Base-by-base conservation (phyloP, 139 green algal species). In the Auxenochlorella protothecoides region DNA sequence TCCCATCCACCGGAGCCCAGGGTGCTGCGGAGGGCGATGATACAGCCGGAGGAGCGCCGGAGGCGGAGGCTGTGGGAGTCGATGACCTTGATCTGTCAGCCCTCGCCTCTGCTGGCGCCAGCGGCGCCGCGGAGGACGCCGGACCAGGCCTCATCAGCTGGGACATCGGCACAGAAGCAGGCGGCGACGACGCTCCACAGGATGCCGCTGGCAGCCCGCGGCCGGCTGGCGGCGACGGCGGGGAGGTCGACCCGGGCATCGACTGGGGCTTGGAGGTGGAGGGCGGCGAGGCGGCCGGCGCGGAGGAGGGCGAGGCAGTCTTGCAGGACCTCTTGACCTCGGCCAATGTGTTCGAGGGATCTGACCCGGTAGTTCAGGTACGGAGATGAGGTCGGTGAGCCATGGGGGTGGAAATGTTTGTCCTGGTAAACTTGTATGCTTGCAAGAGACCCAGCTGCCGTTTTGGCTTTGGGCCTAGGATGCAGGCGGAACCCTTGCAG, bases 101-200 rank as follows among this genome's bases (percentile, higher is more conserved):
- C 27, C 27, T 44, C 27, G 27, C 27, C 27, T 44, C 27, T 44
- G 27, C 27, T 44, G 51, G 3, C 11, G 61, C 27, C 10, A 10
- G 3, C 53, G 59, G 59, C 56, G 64, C 69, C 56, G 68, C 8
- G 9, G 65, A 54, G 56, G 57, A 5, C 12, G 44, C 12, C 15
- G 78, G 51, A 53, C 63, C 14, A 5, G 65, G 55, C 12, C 65
- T 66, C 53, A 77, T 89, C 14, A 77, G 80, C 55, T 92, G 87
- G 87, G 87, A 89, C 56, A 86, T 92, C 12, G 85, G 84, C 66
- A 68, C 89, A 52, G 76, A 66, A 2, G 81, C 59, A 3, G 68
- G 59, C 12, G 84, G 72, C 5, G 76, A 81, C 52, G 75, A 78
- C 54, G 67, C 13, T 8, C 14, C 56, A 53, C 44, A 52, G 15